Base-by-base conservation (phyloP, 2,329 filamentous ascomycete genomes). In the Nothopassalora personata region DNA sequence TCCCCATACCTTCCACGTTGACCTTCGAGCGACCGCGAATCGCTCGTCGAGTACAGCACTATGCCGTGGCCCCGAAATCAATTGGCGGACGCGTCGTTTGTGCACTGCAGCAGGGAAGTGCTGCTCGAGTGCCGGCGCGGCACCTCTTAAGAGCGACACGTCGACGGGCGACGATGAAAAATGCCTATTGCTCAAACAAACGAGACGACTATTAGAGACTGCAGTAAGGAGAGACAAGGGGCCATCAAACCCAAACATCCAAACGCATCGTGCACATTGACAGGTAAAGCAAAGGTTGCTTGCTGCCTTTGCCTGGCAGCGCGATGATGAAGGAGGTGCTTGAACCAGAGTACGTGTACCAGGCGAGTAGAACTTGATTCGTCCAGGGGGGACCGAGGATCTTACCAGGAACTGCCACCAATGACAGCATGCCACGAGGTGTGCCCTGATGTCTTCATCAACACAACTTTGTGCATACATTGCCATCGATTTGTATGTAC, bases 1-100 rank as follows among this genome's bases (percentile, higher is more conserved):
- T 23, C 18, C 30, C 18, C 55, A 19, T 13, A 58, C 56, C 56
- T 58, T 58, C 56, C 56, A 58, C 56, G 39, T 49, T 58, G 45
- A 52, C 43, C 43, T 18, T 4, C 33, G 56, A 58, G 56, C 56
- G 56, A 58, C 51, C 31, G n/a, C 30, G 28, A 39, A 50, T 54
- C 56, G 56, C 56, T 54, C 45, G 54, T 49, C 18, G 23, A 23
- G 27, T 39, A 23, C 13, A 19, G 8, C 23, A 23, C 30, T n/a
- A 13, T 49, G 43, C 8, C 31, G 31, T 46, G 43, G 23, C 23
- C 43, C 43, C 43, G 43, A 46, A 8, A 46, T 2, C 4, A 15
- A 9, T 23, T 27, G 27, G 18, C 8, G n/a, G 47, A 49, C 47
- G 30, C 13, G 28, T 33, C 30, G 8, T 51, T 33, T 7, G 27